Base-by-base conservation (phyloP, 345 rosid genomes). In the Combretum micranthum region DNA sequence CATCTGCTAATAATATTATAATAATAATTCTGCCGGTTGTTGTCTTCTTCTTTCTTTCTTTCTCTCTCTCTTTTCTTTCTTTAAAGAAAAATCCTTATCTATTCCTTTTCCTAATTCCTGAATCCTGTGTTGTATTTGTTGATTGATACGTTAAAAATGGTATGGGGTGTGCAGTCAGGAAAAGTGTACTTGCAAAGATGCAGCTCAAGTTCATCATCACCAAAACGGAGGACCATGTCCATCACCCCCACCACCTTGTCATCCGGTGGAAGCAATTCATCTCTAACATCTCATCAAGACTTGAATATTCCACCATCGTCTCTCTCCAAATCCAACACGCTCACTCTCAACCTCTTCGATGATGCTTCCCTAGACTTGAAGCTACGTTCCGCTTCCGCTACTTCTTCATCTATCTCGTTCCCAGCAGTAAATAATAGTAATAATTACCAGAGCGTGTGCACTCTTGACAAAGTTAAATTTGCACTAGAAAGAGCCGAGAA, bases 141-240 rank as follows among this genome's bases (percentile, higher is more conserved):
- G n/a, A n/a, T 57, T 15, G 10, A 49, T 15, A 17, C 52, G 14
- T 15, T 17, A n/a, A 3, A 7, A 8, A 17, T 12, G 50, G 50
- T 47, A 17, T 49, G n/a, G n/a, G 20, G 22, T 51, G 44, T 67
- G 73, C 86, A 90, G 97, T 87, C 97, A 0, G 94, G 97, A 25
- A 83, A 82, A 64, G 82, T 84, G 5, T 87, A 78, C 68, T n/a
- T 90, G 43, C 92, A 83, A 49, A 67, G 80, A 65, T 77, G 92
- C 70, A 76, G 71, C 42, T n/a, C n/a, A n/a, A n/a, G n/a, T n/a
- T n/a, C n/a, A n/a, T n/a, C n/a, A n/a, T 68, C 82, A 2, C 59
- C 85, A 45, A 67, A 17, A 43, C 60, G n/a, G n/a, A n/a, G n/a
- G n/a, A n/a, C n/a, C n/a, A n/a, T n/a, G n/a, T n/a, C n/a, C n/a